Conservation (phyloP, 139 green algal species). For the Chlorella vulgaris region DNA sequence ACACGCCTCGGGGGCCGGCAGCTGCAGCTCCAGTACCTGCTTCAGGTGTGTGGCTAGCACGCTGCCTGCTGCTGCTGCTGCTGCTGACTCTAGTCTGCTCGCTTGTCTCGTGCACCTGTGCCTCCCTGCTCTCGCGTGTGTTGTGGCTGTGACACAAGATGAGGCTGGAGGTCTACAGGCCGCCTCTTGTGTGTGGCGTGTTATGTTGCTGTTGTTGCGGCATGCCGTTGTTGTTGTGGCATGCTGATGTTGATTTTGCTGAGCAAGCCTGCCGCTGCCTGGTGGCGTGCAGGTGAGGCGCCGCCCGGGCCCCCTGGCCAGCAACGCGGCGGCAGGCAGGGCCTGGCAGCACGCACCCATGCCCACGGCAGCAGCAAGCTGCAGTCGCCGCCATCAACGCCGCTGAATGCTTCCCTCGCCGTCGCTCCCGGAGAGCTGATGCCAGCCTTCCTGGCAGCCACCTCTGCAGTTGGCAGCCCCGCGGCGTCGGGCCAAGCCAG, state of each 20-base stretch:
- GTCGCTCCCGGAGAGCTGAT: not conserved
- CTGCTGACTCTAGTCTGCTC: too few relatives aligned
- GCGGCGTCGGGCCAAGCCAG: not conserved
- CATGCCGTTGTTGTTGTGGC: too few relatives aligned
- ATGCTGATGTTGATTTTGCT: too few relatives aligned
- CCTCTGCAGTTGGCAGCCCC: not conserved
- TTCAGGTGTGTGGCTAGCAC: not conserved
- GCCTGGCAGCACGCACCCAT: too few relatives aligned
- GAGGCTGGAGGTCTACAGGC: too few relatives aligned
- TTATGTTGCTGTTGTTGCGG: too few relatives aligned
- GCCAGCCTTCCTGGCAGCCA: not conserved
- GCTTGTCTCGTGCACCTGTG: too few relatives aligned
- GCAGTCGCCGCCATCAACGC: slow-evolving; percentile 24
- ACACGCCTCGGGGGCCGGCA: not conserved
- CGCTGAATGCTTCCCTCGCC: not conserved
- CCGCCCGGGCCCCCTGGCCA: not conserved
- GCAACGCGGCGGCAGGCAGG: not conserved
- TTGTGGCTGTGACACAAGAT: too few relatives aligned
- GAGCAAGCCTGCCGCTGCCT: too few relatives aligned
- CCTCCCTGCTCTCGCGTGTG: too few relatives aligned
- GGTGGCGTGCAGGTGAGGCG: not conserved
- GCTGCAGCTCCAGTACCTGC: not conserved
- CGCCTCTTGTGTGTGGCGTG: too few relatives aligned
- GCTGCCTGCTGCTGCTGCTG: not conserved
- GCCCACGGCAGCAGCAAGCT: not conserved